Evolutionary conservation across 139 green algal genomes (phyloP), one percentile per base, ranked within the genome.

Genomic region (Chlorella sorokiniana): DNA sequence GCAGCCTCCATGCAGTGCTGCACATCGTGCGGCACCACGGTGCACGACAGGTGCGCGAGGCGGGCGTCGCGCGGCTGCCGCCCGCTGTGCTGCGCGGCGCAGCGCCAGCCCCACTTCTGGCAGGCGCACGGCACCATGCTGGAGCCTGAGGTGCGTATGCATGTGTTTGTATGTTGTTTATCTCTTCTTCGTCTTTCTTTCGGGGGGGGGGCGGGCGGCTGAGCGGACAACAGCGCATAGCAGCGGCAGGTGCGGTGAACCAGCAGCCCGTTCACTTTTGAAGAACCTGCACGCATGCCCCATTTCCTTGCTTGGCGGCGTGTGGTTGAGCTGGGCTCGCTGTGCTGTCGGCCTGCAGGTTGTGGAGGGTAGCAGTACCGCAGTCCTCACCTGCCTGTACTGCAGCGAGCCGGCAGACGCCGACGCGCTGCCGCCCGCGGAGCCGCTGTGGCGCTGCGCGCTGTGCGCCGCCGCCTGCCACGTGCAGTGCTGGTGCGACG

Each of bases 381-480:
- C 61, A 22, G 48, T 70, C 63, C 73, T 72, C 40, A 65, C 78
- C n/a, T 93, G 89, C 72, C 33, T 93, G 7, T 92, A 92, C 74
- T 94, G 90, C 81, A 64, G 54, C 2, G 78, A 87, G 33, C 87
- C 89, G 7, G 88, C 87, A 25, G 87, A 88, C 27, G 76, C 82
- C 10, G 72, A 79, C 27, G 54, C 31, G 35, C 74, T 91, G 67
- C 90, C 92, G 76, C 78, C 88, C 16, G 76, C 86, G 31, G 88
- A 93, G 83, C 92, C 93, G 2, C 84, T 93, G 44, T 97, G 93
- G 93, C 70, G 76, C 45, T 97, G 93, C 86, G 79, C 85, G 4
- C 90, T 90, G 72, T 97, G 93, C 73, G 83, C 83, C 35, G 81
- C 56, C 0, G 72, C 86, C 1, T 84, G 86, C 45, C 93, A 96